Evolutionary conservation across 75 land plant genomes (phyloP), one percentile per base, ranked within the genome.

Genomic region (Cryptomeria japonica): DNA sequence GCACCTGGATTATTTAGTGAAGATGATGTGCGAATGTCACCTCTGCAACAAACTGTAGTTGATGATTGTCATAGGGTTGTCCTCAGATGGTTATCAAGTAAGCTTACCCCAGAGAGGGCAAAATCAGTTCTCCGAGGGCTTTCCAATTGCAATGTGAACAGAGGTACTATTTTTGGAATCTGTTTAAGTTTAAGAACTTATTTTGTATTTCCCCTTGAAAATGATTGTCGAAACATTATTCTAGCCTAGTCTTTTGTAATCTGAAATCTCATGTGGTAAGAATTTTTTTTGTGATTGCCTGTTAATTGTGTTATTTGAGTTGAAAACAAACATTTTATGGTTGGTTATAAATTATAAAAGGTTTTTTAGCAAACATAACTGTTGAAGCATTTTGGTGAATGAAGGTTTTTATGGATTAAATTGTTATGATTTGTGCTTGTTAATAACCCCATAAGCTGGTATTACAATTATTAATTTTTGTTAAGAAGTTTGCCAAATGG

Each of bases 81-180:
- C 25, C 93, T 96, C 38, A 90, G 97, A 47, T 98, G 99, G 99
- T 88, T 98, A 42, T 93, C 96, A 13, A 92, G 99, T 87, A 87
- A 88, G 87, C 93, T 96, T 58, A 91, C 91, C 76, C 90, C 94
- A 79, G 76, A 84, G 18, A 61, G 41, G 5, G 92, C 99, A 42
- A 95, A 95, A 31, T 39, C 87, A 32, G 93, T 93, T 88, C 93
- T 98, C 44, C 90, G 99, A 58, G 94, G 87, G 85, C 87, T 98
- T 13, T 92, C 94, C 16, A 98, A 94, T 89, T 98, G 99, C 91
- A 92, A 94, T 25, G 92, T 98, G 42, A 98, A 98, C 58, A 92
- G 92, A 94, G 98, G 99, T 97, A 79, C 38, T 32, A 10, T 78
- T 86, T 16, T 44, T 9, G 49, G 10, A 79, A 38, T 41, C 42